Evolutionary conservation across 2,329 filamentous ascomycete genomes (phyloP), one percentile per base, ranked within the genome.

Genomic region (Fusarium sp.): DNA sequence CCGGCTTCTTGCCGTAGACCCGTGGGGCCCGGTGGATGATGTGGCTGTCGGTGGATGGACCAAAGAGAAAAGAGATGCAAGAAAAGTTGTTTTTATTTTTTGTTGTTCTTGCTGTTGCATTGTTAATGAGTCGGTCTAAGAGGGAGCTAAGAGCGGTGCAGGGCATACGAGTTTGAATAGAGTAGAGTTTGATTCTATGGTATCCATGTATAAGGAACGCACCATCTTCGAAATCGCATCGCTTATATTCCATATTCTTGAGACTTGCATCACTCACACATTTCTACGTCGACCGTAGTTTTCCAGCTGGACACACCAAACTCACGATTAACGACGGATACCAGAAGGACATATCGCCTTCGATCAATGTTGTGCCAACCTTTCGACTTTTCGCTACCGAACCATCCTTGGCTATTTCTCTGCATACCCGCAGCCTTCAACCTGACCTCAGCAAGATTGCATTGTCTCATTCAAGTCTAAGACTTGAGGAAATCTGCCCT

Each of bases 41-140:
- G 71, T 73, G 71, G 71, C 71, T 73, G 67, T 47, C 70, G 67
- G 61, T 73, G 70, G 71, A 73, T 73, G 71, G 71, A 65, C 63
- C 61, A 61, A 56, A 55, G 53, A 49, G 44, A 58, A 19, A 33
- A 20, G 32, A 43, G 54, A 50, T 61, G 56, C 48, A 54, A 43
- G 56, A 52, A 58, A 47, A 58, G 40, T 68, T 65, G 46, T 55
- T 62, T 70, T 57, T 70, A 52, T 68, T 69, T 67, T 50, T 63
- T 45, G 25, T 67, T 39, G 41, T 56, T 32, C 25, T 46, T 56
- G 32, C 51, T 32, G 30, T 46, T 56, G 32, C 51, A 49, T 54
- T 64, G 48, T 54, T 25, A 44, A 58, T 49, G 56, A 65, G 61
- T 68, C 49, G 65, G 65, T 62, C 65, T 62, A 60, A 44, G n/a